Evolutionary conservation across 208 protist genomes (phyloP), one percentile per base, ranked within the genome.

Genomic region (Acanthamoeba sp.): DNA sequence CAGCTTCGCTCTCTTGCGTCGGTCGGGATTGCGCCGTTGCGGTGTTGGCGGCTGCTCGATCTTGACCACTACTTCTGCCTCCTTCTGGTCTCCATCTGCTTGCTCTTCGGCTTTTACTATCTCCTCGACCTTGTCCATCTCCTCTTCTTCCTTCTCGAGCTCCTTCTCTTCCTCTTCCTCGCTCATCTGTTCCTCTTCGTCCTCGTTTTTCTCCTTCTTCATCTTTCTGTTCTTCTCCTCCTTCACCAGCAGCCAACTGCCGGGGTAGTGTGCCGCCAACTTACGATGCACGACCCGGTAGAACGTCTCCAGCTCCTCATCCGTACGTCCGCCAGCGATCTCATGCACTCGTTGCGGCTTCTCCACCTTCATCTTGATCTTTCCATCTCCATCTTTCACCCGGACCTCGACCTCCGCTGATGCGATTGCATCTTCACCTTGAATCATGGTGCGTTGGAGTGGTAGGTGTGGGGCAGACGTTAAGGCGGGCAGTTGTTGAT

Each of bases 261-360:
- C 29, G 36, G 66, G 66, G 36, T 78, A 78, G 66, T 78, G 66
- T 7, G 24, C 22, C 5, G 34, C 34, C 66, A 78, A 32, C 66
- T 78, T 78, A 1, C 66, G 66, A 5, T 78, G 66, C 66, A 78
- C 66, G 10, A 18, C 18, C 29, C 66, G 66, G 36, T 78, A 78
- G 66, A 78, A 78, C 5, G 29, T 7, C 66, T 78, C n/a, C 0
- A 78, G 66, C 66, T 78, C 29, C 3, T 34, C 66, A 10, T 78
- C 66, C 66, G 66, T 78, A 32, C 66, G 66, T 0, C 66, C 66
- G 66, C 66, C 66, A 7, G 66, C 66, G 66, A 78, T 71, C n/a
- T 10, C 62, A 34, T 71, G 62, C 62, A 71, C 62, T 14, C 12
- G 12, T 24, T 71, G 62, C 62, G 22, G 62, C 9, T 10, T 10